Evolutionary conservation across 2,329 filamentous ascomycete genomes (phyloP), one percentile per base, ranked within the genome.

Genomic region (Penicillium sp.): DNA sequence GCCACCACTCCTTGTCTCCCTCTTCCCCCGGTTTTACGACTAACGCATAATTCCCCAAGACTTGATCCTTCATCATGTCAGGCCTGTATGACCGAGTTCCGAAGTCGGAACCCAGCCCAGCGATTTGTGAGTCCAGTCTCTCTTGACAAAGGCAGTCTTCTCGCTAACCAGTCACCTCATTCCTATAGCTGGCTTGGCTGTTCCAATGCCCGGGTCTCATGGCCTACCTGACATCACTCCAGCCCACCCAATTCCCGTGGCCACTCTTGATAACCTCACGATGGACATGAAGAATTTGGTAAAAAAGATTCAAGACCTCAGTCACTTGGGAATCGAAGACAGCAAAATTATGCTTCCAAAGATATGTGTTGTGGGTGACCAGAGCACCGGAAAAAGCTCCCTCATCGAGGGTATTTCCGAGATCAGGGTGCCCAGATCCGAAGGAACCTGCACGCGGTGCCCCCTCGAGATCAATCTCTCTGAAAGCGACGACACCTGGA

Each of bases 311-410:
- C 75, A 77, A 49, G 83, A 88, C 48, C 82, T 96, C 0, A 85
- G 90, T 50, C 82, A 86, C 6, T 81, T 93, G 0, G 90, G 89
- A 0, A 86, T 96, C 0, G 86, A 89, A 49, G 84, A 89, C 19
- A 83, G 86, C 5, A 68, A 78, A 0, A 83, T 91, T 0, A 83
- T 85, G 0, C 78, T 96, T 0, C 91, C 92, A 0, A 90, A 91
- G 64, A 86, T 96, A 10, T 89, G 93, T 6, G 84, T 96, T 0
- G 86, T 96, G 0, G 92, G 92, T 0, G 91, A 96, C 49, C 92
- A 96, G 68, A 90, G 86, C 0, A 89, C 91, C 0, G 93, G 92
- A 0, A 96, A 96, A 70, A 91, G 87, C 0, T 91, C 82, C 0
- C 69, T 84, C 0, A 82, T 83, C 51, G 86, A 86, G 13, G 86